Evolutionary conservation across 148 eudicot species (phyloP).

Genomic region (Cornus controversa): DNA sequence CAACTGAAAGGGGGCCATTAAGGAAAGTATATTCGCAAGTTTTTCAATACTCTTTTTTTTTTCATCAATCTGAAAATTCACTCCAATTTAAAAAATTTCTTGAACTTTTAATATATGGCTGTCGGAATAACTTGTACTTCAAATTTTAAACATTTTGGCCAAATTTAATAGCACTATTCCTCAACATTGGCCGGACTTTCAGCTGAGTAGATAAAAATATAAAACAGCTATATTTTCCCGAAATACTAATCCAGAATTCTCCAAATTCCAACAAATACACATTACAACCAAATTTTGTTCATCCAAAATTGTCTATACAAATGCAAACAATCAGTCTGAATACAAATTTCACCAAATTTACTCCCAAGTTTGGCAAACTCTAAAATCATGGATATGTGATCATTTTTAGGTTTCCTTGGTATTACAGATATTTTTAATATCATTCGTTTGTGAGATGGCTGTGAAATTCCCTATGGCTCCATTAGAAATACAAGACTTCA

Average conservation of each 20-base stretch:
- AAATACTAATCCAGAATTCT: neutral
- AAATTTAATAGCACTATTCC: neutral
- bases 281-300: neutral
- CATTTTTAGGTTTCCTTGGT: neutral
- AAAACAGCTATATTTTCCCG: neutral
- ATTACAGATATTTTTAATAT: too few species aligned
- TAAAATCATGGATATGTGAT: neutral
- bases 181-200: neutral
- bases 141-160: neutral
- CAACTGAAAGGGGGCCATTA: neutral
- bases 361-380: neutral
- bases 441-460: neutral
- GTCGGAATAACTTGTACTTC: neutral
- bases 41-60: too few species aligned
- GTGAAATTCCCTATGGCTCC: neutral
- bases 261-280: neutral
- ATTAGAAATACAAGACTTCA: neutral
- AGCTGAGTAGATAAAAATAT: neutral
- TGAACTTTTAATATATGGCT: too few species aligned
- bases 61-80: neutral
- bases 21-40: neutral
- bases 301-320: neutral
- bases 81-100: neutral
- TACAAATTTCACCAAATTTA: neutral
- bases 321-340: neutral